phyloP scores from a whole-genome alignment of 257 asterid species.

The Anisodus acutangulus region DNA sequence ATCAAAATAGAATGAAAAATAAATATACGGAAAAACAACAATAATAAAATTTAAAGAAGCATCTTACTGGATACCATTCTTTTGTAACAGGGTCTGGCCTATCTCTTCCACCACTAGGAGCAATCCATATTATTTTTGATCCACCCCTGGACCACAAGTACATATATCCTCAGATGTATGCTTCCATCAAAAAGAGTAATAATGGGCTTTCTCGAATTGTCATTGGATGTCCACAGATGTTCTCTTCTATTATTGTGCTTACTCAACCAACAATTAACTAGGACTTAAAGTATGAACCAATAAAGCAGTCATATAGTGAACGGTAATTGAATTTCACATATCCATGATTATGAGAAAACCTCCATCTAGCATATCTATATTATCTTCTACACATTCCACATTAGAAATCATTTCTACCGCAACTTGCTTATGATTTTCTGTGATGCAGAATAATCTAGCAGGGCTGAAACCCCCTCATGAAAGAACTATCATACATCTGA shows the following conservation, averaged over 20 bases:
- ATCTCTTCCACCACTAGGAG: constrained; percentile 99
- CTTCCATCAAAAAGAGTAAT: not conserved
- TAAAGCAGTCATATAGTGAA: not conserved
- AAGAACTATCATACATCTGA: constrained; percentile 16
- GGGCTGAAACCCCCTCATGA: not conserved
- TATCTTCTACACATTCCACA: constrained; percentile 5
- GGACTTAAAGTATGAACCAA: constrained; percentile 11
- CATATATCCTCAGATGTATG: constrained; percentile 15
- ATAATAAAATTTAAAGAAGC: constrained; percentile 35
- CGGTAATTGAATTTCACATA: constrained; percentile 11
- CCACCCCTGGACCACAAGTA: constrained; percentile 69
- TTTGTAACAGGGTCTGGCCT: constrained; percentile 84
- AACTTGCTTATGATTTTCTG: constrained; percentile 15
- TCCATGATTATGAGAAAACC: constrained; percentile 18
- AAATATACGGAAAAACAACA: not conserved
- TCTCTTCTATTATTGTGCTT: not conserved
- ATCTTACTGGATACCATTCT: constrained; percentile 88
- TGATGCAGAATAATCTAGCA: constrained; percentile 6
- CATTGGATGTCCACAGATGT: not conserved
- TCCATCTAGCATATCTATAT: not conserved
- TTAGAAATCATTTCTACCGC: constrained; percentile 22
- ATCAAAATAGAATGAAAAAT: constrained; percentile 7
- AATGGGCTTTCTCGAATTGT: not conserved
- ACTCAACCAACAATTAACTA: not conserved
- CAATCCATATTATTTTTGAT: constrained; percentile 92